Evolutionary conservation across 257 asterid genomes (phyloP).

Genomic region (Solanum acaule): DNA sequence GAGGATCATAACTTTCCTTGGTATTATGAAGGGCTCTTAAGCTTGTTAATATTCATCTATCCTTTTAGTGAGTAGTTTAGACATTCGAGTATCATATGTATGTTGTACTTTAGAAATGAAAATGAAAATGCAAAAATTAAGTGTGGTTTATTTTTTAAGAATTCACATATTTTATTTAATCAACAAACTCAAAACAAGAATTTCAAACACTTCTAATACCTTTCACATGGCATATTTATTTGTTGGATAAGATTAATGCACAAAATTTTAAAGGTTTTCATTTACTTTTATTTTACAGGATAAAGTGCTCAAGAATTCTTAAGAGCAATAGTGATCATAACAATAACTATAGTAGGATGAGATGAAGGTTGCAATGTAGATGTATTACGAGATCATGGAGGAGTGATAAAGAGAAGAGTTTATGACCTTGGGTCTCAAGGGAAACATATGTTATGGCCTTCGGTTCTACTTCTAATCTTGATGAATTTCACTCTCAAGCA

Average conservation of each 20-base stretch:
- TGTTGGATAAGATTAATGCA: not conserved
- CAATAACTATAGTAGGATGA: not conserved
- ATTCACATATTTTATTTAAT: too few relatives aligned
- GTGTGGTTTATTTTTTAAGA: too few relatives aligned
- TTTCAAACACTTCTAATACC: too few relatives aligned
- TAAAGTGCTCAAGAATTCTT: not conserved
- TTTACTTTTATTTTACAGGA: not conserved
- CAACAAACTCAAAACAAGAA: too few relatives aligned
- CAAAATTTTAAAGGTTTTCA: not conserved
- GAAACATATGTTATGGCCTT: not conserved
- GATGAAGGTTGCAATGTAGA: not conserved
- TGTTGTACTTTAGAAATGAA: too few relatives aligned
- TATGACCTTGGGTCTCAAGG: not conserved
- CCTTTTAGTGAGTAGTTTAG: too few relatives aligned
- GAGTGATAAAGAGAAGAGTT: not conserved
- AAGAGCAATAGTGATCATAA: not conserved
- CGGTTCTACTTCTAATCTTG: not conserved
- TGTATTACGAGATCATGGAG: not conserved
- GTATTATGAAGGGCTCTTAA: too few relatives aligned
- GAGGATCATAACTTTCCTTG: too few relatives aligned
- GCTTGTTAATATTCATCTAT: too few relatives aligned
- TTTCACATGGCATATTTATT: not conserved
- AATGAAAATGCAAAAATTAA: too few relatives aligned
- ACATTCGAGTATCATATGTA: too few relatives aligned
- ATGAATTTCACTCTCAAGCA: not conserved